Evolutionary conservation across 2,329 filamentous ascomycete species (phyloP), one percentile per base, ranked within the genome.

Genomic region (Pseudogymnoascus sp.): DNA sequence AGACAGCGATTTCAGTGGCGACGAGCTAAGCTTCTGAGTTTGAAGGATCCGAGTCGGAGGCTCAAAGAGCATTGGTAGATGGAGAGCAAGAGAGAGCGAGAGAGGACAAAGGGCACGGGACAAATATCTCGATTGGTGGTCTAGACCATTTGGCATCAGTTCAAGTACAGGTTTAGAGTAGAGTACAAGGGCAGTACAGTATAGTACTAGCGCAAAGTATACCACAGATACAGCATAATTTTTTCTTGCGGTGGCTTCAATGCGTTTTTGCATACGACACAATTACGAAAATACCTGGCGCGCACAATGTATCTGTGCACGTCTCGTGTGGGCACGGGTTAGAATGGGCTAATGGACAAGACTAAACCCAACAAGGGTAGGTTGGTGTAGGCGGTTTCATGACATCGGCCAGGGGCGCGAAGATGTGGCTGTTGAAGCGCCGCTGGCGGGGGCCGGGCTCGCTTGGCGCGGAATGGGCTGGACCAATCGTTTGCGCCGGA

Each of bases 211-310:
- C 15, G 22, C 20, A 43, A 11, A 37, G 39, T 25, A 43, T 28
- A 50, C n/a, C n/a, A n/a, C n/a, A n/a, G n/a, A n/a, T n/a, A n/a
- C n/a, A n/a, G n/a, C n/a, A n/a, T 30, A 47, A 1, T 12, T 15
- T 18, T 53, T 43, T 18, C 25, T 33, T 28, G 9, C n/a, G 3
- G 25, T 33, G 14, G 14, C 41, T n/a, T 47, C 14, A 30, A 41
- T 25, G 43, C 47, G 33, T n/a, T 53, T 53, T 53, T 15, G 28
- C 47, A 53, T 53, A 33, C 47, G 47, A 33, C 47, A 53, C 47
- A 33, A 53, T 53, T 53, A 53, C 47, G 47, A 53, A 53, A 53
- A 53, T 20, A 30, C 47, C 28, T 50, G 43, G n/a, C 25, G 43
- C 25, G 30, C 14, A 7, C 41, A 28, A 50, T 28, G 43, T 50